Evolutionary conservation across 1,139 yeast genomes (phyloP), one percentile per base, ranked within the genome.

Genomic region (Taiozyma sp.): DNA sequence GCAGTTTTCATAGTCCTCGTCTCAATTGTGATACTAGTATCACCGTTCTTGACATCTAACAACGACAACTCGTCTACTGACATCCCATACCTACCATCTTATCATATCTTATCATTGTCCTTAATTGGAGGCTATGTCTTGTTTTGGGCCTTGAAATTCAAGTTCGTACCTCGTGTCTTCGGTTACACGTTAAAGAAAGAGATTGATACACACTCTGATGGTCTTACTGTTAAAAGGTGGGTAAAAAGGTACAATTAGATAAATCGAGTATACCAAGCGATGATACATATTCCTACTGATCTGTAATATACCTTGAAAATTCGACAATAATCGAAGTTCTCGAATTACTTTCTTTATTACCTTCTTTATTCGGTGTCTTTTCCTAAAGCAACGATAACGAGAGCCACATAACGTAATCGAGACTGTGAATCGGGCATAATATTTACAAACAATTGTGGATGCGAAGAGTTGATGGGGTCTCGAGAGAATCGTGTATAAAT

Each of bases 181-280:
- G 65, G 69, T 0, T 82, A 82, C 56, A 63, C 66, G 10, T 62
- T 82, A 41, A 62, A 68, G 3, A 66, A 73, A 14, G 76, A 72
- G 52, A 70, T 67, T 2, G 57, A 65, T 14, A 69, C 66, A 44
- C 68, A 77, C 45, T 71, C 70, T 1, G 88, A 83, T 63, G 88
- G 88, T 0, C 64, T 83, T 46, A 68, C 68, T 2, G 71, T 81
- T 7, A 80, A 79, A 56, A 65, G 68, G 51, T 83, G 88, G 88
- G 62, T 63, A 3, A 76, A 72, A 55, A 57, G 46, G 13, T 34
- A 45, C 41, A 28, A 43, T 29, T 37, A 37, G 24, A 10, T 19
- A 8, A 5, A 37, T 21, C 4, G 24, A 19, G 41, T 19, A 21
- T 37, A 37, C 4, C 16, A n/a, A n/a, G 35, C 19, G 8, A 14